Percentiles rank a stretch among this genome's conserved stretches.
Evolutionary conservation across 1,139 yeast species (phyloP).

Genomic region (Candida sp.): DNA sequence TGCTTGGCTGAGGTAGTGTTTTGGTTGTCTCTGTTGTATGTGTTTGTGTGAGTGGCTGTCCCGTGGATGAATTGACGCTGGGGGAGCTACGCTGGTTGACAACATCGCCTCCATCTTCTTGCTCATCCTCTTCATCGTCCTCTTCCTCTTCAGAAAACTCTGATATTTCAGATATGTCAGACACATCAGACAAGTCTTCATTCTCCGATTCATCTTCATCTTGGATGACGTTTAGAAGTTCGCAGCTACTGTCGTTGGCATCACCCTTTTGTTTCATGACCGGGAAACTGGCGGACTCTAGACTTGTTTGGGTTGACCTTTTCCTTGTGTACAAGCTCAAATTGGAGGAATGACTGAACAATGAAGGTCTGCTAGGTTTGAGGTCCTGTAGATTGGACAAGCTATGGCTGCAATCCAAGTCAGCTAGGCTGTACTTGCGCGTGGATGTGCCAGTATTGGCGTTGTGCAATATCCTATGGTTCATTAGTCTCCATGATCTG

Average conservation of each 20-base stretch:
- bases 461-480: constrained; percentile 12
- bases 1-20: background rate
- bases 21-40: background rate
- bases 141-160: constrained; percentile 17
- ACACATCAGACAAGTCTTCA: constrained; percentile 14
- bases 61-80: background rate
- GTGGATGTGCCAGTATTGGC: background rate
- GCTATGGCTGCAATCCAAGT: background rate
- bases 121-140: constrained; percentile 16
- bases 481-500: constrained; percentile 32
- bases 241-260: constrained; percentile 2
- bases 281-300: constrained; percentile 12
- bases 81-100: background rate
- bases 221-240: background rate
- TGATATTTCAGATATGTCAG: constrained; percentile 34
- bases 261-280: constrained; percentile 6
- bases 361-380: constrained; percentile 18
- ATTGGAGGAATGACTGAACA: constrained; percentile 15
- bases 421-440: background rate
- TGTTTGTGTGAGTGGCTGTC: background rate
- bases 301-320: constrained; percentile 14
- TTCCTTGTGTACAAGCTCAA: constrained; percentile 11
- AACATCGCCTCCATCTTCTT: constrained; percentile 8
- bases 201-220: constrained; percentile 9
- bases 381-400: constrained; percentile 13